phyloP scores from a whole-genome alignment of 2,329 filamentous ascomycete species.

The Colletotrichum sp. region DNA sequence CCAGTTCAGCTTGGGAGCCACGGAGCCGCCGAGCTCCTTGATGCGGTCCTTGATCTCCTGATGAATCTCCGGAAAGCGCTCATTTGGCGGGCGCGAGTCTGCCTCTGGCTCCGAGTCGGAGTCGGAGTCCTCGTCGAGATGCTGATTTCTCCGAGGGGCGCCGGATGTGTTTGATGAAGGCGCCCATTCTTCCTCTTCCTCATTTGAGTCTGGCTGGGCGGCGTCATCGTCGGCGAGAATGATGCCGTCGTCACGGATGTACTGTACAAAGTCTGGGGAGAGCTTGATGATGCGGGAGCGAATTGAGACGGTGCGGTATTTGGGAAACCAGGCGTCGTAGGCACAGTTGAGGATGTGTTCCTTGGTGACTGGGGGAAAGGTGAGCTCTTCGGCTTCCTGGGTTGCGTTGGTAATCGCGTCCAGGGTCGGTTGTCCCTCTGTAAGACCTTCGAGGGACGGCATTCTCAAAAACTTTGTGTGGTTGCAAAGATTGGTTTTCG shows the following conservation, averaged over 20 bases:
- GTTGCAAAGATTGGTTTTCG: neutral
- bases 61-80: conserved; percentile 75
- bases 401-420: conserved; percentile 6
- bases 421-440: conserved; percentile 17
- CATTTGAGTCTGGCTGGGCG: conserved; percentile 53
- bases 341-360: conserved; percentile 94
- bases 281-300: conserved; percentile 87
- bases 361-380: conserved; percentile 84
- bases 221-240: conserved; percentile 75
- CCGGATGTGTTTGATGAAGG: conserved; percentile 22
- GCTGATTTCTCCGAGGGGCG: conserved; percentile 26
- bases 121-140: conserved; percentile 43
- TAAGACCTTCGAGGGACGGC: conserved; percentile 33
- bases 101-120: conserved; percentile 56
- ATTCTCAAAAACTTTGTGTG: conserved; percentile 24
- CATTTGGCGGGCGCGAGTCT: conserved; percentile 51
- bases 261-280: conserved; percentile 76
- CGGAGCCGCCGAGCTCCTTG: conserved; percentile 79
- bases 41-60: conserved; percentile 79
- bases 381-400: conserved; percentile 43
- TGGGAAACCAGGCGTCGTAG: conserved; percentile 89
- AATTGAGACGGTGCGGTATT: conserved; percentile 77
- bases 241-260: conserved; percentile 92
- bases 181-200: conserved; percentile 60
- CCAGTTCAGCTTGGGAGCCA: conserved; percentile 96